Evolutionary conservation across 129 eudicot species (phyloP).

Genomic region (Mikania micrantha): DNA sequence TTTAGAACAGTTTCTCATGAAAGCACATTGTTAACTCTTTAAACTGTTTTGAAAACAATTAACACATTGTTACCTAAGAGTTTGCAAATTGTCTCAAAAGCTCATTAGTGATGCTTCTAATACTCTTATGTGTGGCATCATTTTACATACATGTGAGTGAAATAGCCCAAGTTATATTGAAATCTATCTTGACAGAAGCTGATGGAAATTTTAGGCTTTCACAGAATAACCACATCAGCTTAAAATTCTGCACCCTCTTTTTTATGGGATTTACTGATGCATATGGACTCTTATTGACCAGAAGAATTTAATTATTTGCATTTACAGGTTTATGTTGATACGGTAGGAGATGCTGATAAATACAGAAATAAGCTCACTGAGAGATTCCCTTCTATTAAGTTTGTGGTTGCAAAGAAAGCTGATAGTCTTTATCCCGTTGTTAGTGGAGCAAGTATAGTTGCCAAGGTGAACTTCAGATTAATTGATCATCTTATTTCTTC

Average conservation of each 20-base stretch:
- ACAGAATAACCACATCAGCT: neutral
- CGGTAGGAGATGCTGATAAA: conserved; percentile 94
- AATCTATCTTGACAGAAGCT: neutral
- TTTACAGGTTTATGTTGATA: conserved; percentile 82
- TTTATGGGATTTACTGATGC: neutral
- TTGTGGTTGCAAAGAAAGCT: conserved; percentile 96
- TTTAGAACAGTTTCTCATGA: neutral
- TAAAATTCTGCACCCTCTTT: neutral
- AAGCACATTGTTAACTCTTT: neutral
- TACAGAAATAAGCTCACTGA: conserved; percentile 67
- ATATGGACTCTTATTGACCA: neutral
- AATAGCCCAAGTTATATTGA: neutral
- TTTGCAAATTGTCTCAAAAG: neutral
- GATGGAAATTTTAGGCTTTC: neutral
- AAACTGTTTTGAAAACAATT: neutral
- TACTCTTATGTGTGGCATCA: neutral
- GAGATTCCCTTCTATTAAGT: conserved; percentile 69
- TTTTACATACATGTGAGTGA: neutral
- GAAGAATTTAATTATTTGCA: neutral
- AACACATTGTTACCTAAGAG: neutral
- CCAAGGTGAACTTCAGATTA: conserved; percentile 56
- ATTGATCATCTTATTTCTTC: neutral
- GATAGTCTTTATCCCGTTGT: conserved; percentile 99
- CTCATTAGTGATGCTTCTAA: neutral
- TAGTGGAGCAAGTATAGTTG: conserved; percentile 98